A percentile compares a stretch with the other conserved stretches of the same genome.
These are phyloP conservation scores for Diaporthe amygdali DNA, from an alignment of 2,329 filamentous ascomycete species.

Conservation along the genomic window DNA sequence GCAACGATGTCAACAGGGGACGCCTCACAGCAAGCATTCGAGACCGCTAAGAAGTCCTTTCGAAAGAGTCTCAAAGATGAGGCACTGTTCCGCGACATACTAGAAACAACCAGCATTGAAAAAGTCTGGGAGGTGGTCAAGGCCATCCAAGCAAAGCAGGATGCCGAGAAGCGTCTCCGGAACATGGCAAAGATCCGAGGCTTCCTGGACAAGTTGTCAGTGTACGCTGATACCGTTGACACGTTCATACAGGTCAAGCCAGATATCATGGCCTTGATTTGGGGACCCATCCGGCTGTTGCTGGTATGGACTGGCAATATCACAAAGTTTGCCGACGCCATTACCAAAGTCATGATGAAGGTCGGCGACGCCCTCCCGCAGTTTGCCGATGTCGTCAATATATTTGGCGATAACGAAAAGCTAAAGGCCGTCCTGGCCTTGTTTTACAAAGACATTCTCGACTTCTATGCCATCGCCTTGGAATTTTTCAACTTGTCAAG, in stretches of 20 bases:
- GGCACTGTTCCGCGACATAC: constrained; percentile 26
- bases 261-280: constrained; percentile 40
- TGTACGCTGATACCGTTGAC: constrained; percentile 35
- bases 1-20: background rate
- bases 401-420: constrained; percentile 32
- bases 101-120: constrained; percentile 33
- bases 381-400: background rate
- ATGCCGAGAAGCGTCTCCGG: constrained; percentile 30
- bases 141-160: constrained; percentile 38
- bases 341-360: constrained; percentile 19
- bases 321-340: constrained; percentile 6
- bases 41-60: constrained; percentile 20
- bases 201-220: constrained; percentile 32
- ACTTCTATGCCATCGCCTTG: constrained; percentile 38
- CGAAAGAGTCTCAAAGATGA: constrained; percentile 25
- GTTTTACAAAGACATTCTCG: constrained; percentile 42
- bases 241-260: constrained; percentile 38
- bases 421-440: constrained; percentile 35
- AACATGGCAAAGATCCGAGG: constrained; percentile 28
- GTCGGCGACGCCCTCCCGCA: constrained; percentile 31
- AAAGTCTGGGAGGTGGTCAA: constrained; percentile 39
- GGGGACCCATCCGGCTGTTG: constrained; percentile 47
- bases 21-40: constrained; percentile 12
- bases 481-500: constrained; percentile 36
- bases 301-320: constrained; percentile 64